Conservation (phyloP, 805 yeast species). For the Cyberlindnera maritima region DNA sequence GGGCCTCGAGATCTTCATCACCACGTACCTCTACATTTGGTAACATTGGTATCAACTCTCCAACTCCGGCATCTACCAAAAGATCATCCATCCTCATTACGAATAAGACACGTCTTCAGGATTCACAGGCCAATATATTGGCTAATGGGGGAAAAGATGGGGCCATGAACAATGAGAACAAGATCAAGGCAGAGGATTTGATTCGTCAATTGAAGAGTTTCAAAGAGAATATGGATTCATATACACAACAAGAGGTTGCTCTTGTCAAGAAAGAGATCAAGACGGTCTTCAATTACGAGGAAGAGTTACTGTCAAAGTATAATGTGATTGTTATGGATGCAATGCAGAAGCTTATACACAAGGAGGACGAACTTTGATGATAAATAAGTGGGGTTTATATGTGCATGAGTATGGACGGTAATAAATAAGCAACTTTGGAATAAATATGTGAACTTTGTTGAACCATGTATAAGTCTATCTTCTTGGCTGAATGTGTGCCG, state of each 20-base stretch:
- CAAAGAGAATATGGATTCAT: constrained; percentile 20
- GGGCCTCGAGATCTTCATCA: constrained; percentile 4
- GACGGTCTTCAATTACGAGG: constrained; percentile 22
- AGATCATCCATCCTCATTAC: constrained; percentile 11
- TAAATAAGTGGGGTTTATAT: no score
- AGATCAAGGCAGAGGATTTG: constrained; percentile 17
- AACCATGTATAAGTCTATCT: constrained; percentile 17
- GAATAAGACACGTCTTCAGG: constrained; percentile 10
- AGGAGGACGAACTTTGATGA: constrained; percentile 3
- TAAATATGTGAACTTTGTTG: constrained; percentile 2
- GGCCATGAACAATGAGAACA: constrained; percentile 15
- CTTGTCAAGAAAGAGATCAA: constrained; percentile 26
- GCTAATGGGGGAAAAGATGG: background rate
- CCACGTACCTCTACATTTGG: constrained; percentile 6
- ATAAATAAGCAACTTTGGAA: background rate
- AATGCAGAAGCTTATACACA: constrained; percentile 11
- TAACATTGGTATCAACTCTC: constrained; percentile 3
- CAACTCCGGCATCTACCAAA: constrained; percentile 10
- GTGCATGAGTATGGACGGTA: no score
- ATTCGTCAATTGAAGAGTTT: constrained; percentile 13
- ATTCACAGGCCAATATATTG: background rate
- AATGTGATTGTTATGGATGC: constrained; percentile 21
- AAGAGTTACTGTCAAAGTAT: constrained; percentile 35
- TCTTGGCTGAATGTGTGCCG: constrained; percentile 39
- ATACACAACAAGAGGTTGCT: constrained; percentile 21